These are phyloP conservation scores for Aureobasidium sp. DNA, from an alignment of 2,329 filamentous ascomycete genomes.

Conservation along the genomic window DNA sequence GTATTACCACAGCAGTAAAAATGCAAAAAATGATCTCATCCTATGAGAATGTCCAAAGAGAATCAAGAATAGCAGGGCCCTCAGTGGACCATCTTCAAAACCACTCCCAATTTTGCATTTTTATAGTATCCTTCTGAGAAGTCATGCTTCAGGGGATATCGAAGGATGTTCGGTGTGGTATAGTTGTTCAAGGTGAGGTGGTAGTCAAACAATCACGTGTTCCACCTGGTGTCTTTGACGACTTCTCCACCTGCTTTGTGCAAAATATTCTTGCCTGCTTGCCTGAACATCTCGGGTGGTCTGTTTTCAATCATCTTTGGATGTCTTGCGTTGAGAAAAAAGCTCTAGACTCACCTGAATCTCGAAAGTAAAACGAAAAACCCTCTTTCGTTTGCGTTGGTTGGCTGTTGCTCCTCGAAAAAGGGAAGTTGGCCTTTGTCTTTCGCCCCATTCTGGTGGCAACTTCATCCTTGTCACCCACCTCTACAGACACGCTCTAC, in stretches of 20 bases:
- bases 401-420: no score
- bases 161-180: not conserved
- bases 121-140: not conserved
- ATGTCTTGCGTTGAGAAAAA: no score
- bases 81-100: not conserved
- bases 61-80: not conserved
- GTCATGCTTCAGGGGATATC: not conserved
- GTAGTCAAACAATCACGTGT: not conserved
- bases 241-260: no score
- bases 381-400: no score
- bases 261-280: no score
- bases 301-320: no score
- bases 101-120: not conserved
- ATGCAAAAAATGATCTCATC: not conserved
- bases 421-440: not conserved
- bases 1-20: not conserved
- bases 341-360: no score
- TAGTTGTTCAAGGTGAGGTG: not conserved
- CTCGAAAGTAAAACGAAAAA: no score
- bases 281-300: no score
- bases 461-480: not conserved
- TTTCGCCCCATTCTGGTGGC: not conserved
- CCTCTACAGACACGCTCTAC: no score
- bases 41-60: not conserved
- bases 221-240: no score